Evolutionary conservation across 768 basidiomycete genomes (phyloP), one percentile per base, ranked within the genome.

Genomic region (Leccinum obscurum): DNA sequence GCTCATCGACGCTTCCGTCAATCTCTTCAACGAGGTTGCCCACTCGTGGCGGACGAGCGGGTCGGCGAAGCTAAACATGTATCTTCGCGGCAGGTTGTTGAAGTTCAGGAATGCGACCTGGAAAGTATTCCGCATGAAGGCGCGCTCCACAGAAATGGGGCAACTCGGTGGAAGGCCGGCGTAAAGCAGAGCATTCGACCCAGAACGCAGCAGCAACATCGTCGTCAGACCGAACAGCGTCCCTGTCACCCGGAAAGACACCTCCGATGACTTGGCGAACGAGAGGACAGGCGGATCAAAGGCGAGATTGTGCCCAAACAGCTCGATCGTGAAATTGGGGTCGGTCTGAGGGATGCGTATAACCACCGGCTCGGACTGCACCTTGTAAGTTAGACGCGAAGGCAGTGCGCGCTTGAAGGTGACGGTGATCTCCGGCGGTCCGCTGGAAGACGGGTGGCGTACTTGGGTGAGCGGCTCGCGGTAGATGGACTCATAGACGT

Each of bases 81-180:
- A 98, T 68, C 88, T 86, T 65, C 94, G 84, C 74, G 89, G 91
- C 56, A 77, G 60, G 32, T 86, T 85, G 34, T 78, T 70, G 63
- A 88, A 85, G 65, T 87, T 86, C 41, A 80, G 63, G 77, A 98
- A 98, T 2, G 93, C 88, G 35, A 98, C 76, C 72, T 97, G 93
- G 81, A 98, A 95, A 0, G 95, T 97, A 71, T 98, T 91, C 60
- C 88, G 85, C 96, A 98, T 98, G 77, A 98, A 98, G 0, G 93
- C 88, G 20, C 94, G 88, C 70, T 96, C 94, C 61, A 96, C 87
- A 22, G 83, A 80, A 66, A 98, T 79, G 6, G 86, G 80, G 65
- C 84, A 88, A 71, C 88, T 93, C 57, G 90, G 78, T 15, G 94
- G 90, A 34, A 98, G 78, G 30, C 91, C 90, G 2, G 86, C 77